These are phyloP conservation scores for Aspergillus latus DNA, from an alignment of 2,329 filamentous ascomycete genomes.

Conservation along the genomic window DNA sequence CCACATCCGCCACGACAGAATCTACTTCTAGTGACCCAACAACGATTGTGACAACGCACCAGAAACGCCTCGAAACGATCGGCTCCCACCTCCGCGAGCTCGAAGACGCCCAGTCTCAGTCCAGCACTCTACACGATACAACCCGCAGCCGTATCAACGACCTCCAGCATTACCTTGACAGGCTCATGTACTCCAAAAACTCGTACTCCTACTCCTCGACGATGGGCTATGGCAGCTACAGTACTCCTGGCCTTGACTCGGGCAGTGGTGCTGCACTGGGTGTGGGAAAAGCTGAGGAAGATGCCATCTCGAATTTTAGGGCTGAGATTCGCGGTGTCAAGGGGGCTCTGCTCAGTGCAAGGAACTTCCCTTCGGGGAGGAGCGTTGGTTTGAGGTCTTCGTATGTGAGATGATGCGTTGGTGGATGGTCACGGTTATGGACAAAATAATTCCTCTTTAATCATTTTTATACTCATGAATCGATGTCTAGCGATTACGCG, in stretches of 20 bases:
- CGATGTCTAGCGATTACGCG: background rate
- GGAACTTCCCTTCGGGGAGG: constrained; percentile 55
- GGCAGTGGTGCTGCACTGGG: constrained; percentile 22
- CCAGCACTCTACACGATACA: constrained; percentile 34
- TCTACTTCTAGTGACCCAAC: constrained; percentile 23
- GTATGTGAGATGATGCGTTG: background rate
- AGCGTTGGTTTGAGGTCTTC: constrained; percentile 23
- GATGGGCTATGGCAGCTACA: constrained; percentile 37
- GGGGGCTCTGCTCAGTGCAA: constrained; percentile 62
- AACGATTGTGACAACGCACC: constrained; percentile 37
- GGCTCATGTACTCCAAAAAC: constrained; percentile 39
- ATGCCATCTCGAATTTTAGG: constrained; percentile 59
- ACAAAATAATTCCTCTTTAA: background rate
- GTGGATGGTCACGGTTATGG: background rate
- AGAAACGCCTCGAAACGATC: constrained; percentile 51
- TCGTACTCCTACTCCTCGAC: constrained; percentile 26
- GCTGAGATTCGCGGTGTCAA: constrained; percentile 63
- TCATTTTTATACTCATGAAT: background rate
- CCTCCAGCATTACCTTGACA: constrained; percentile 55
- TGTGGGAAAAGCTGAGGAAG: constrained; percentile 48
- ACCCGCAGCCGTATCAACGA: constrained; percentile 40
- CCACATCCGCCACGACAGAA: constrained; percentile 19
- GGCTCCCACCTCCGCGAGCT: constrained; percentile 54
- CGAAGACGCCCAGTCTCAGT: constrained; percentile 38
- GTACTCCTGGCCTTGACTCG: constrained; percentile 30